Evolutionary conservation across 108 stramenopile genomes (phyloP), one percentile per base, ranked within the genome.

Genomic region (Discostella pseudostelligera): DNA sequence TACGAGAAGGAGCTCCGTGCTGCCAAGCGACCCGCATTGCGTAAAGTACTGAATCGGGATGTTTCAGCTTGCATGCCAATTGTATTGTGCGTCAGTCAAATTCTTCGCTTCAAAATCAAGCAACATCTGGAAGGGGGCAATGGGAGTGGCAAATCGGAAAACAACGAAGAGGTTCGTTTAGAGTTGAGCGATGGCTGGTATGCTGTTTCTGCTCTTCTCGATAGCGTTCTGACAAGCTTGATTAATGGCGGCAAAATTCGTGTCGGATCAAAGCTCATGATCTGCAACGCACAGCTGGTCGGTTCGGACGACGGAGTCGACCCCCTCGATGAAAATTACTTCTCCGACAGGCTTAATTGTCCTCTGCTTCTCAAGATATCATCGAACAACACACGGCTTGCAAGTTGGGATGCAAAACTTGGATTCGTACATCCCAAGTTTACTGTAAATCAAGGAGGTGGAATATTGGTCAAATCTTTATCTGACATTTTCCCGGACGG

Each of bases 181-280:
- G 87, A 88, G 65, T 70, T 92, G 22, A 87, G 84, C 11, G 93
- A 94, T 76, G 90, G 90, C 0, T 94, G 93, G 93, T 92, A 94
- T 76, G 67, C 81, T 32, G 55, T 92, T 11, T 73, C 78, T 39
- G 86, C 87, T 25, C 28, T 65, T 8, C 53, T 87, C 6, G 93
- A 94, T 65, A 12, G 16, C 13, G 28, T 56, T 21, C 68, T 94
- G 16, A 35, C 47, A 16, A 42, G 56, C 16, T 69, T 80, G 53
- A 67, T 92, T 17, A 37, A 65, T 4, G 47, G 56, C 9, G 75
- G 74, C 3, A 70, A 74, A 40, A 87, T 94, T 56, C 44, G 46
- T 16, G 81, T 87, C 14, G 93, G 93, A 8, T 80, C 86, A 12
- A 94, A 94, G 77, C 66, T 94, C 6, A 51, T 85, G 32, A 70